A percentile compares a stretch with the other conserved stretches of the same genome.
These are phyloP conservation scores for Diplodia sapinea DNA, from an alignment of 2,329 filamentous ascomycete genomes.

Conservation along the genomic window DNA sequence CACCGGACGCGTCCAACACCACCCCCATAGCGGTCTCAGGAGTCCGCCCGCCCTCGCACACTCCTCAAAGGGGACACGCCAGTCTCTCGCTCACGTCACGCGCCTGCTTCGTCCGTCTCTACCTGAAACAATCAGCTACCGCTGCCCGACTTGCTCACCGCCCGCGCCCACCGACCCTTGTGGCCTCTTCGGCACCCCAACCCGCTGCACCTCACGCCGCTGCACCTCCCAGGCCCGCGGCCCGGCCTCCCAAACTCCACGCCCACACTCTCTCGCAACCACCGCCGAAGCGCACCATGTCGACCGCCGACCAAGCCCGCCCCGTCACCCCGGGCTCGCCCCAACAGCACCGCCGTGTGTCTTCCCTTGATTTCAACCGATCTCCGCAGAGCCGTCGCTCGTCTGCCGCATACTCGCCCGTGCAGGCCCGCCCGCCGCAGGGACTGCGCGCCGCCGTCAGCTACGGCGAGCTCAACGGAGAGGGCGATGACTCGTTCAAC, in stretches of 20 bases:
- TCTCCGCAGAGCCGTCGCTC: slow-evolving; percentile 46
- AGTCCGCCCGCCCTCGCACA: background rate
- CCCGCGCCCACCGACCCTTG: slow-evolving; percentile 10
- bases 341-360: slow-evolving; percentile 44
- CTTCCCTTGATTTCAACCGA: slow-evolving; percentile 50
- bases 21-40: slow-evolving; percentile 7
- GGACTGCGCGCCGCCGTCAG: slow-evolving; percentile 32
- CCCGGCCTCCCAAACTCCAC: slow-evolving; percentile 8
- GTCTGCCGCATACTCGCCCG: slow-evolving; percentile 54
- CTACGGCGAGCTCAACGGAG: slow-evolving; percentile 42
- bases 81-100: slow-evolving; percentile 29
- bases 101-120: slow-evolving; percentile 17
- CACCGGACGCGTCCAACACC: slow-evolving; percentile 11
- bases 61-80: slow-evolving; percentile 15
- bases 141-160: slow-evolving; percentile 17
- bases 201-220: slow-evolving; percentile 1
- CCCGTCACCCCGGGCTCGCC: slow-evolving; percentile 25
- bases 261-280: background rate
- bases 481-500: slow-evolving; percentile 46
- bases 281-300: slow-evolving; percentile 9
- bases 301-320: slow-evolving; percentile 27
- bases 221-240: slow-evolving; percentile 18
- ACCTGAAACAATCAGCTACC: slow-evolving; percentile 18
- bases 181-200: background rate
- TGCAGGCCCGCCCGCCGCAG: slow-evolving; percentile 50